A percentile compares a stretch with the other conserved stretches of the same genome.
phyloP scores from a whole-genome alignment of 1,284 basidiomycete species.

The Exobasidium rhododendri region DNA sequence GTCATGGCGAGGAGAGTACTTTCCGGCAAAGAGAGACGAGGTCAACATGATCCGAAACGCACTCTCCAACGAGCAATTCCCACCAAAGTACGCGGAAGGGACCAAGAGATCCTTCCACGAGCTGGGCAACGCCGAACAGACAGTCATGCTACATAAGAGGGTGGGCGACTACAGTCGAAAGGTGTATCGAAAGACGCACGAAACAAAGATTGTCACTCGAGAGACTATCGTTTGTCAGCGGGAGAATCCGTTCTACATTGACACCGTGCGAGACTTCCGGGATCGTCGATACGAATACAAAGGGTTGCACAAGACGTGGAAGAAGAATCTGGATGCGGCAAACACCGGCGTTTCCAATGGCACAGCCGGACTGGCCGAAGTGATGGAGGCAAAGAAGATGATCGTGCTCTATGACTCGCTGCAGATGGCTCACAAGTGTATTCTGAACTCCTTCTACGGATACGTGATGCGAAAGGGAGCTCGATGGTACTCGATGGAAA shows the following conservation, averaged over 20 bases:
- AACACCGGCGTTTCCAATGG: conserved; percentile 64
- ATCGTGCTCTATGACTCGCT: conserved; percentile 98
- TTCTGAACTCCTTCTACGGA: conserved; percentile 98
- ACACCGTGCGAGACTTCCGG: conserved; percentile 94
- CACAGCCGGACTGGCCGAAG: conserved; percentile 30
- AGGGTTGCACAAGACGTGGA: conserved; percentile 97
- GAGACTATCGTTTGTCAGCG: conserved; percentile 95
- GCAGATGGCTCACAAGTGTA: conserved; percentile 99
- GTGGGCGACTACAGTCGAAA: conserved; percentile 97
- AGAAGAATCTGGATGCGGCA: conserved; percentile 88
- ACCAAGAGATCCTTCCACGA: conserved; percentile 80
- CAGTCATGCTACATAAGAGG: conserved; percentile 88
- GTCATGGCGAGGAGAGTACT: conserved; percentile 99
- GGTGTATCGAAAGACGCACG: conserved; percentile 99
- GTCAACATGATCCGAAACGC: conserved; percentile 99
- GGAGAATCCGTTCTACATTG: conserved; percentile 99
- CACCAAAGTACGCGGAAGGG: conserved; percentile 70
- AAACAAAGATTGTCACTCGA: conserved; percentile 89
- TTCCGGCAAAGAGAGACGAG: conserved; percentile 95
- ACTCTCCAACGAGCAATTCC: conserved; percentile 89
- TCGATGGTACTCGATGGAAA: conserved; percentile 99
- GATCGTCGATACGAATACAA: conserved; percentile 99
- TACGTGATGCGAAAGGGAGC: conserved; percentile 99
- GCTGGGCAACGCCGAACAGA: conserved; percentile 80
- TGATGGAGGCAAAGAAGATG: conserved; percentile 98